phyloP scores from a whole-genome alignment of 768 basidiomycete species.

The Phlegmacium glaucopus region DNA sequence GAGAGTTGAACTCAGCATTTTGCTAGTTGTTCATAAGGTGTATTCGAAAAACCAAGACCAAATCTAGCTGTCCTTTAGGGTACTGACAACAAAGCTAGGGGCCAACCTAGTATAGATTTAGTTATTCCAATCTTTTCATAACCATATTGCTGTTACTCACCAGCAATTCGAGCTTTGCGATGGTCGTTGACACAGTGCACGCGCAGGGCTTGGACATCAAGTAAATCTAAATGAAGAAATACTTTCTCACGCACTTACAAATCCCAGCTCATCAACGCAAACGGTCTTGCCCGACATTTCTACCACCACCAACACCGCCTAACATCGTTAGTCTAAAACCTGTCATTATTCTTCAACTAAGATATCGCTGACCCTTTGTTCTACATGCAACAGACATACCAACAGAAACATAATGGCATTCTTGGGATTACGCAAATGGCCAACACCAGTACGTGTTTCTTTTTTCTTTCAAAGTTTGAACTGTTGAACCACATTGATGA shows the following conservation, averaged over 20 bases:
- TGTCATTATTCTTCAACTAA: background rate
- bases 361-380: background rate
- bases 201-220: background rate
- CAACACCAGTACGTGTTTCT: slow-evolving; percentile 62
- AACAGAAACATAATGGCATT: slow-evolving; percentile 53
- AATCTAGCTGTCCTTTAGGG: background rate
- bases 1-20: slow-evolving; percentile 27
- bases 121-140: too few relatives aligned
- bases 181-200: background rate
- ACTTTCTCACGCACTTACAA: slow-evolving; percentile 27
- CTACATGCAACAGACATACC: background rate
- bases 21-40: background rate
- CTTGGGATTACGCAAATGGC: slow-evolving; percentile 79
- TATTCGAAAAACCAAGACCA: background rate
- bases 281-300: slow-evolving; percentile 40
- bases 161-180: too few relatives aligned
- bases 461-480: slow-evolving; percentile 1
- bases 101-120: too few relatives aligned
- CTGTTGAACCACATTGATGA: background rate
- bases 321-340: slow-evolving; percentile 6
- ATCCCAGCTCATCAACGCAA: slow-evolving; percentile 24
- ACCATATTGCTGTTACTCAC: too few relatives aligned
- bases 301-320: slow-evolving; percentile 21
- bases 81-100: background rate
- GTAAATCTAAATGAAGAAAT: slow-evolving; percentile 15